These are phyloP conservation scores for Galerina marginata DNA, from an alignment of 768 basidiomycete species.

Conservation along the genomic window DNA sequence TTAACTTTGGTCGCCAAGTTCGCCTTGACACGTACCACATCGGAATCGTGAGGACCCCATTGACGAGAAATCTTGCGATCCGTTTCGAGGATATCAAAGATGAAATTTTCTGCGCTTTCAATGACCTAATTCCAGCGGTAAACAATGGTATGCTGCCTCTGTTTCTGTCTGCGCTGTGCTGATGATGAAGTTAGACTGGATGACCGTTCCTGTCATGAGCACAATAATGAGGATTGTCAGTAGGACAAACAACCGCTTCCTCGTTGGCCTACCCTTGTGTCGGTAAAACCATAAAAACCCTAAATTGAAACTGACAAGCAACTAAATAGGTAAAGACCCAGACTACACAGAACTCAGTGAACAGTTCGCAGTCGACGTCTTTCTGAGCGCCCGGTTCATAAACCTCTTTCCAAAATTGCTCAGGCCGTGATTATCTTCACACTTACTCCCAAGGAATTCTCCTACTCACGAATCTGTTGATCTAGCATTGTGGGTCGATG, in stretches of 20 bases:
- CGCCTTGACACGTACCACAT: not conserved
- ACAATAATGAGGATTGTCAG: not conserved
- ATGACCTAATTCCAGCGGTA: not conserved
- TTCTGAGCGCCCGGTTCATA: not conserved
- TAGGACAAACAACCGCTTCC: not conserved
- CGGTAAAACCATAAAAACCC: not conserved
- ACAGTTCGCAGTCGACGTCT: not conserved
- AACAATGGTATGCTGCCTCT: not conserved
- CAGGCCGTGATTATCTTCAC: not conserved
- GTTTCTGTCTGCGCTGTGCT: not conserved
- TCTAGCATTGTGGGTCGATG: slow-evolving; percentile 9
- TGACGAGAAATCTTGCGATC: not conserved
- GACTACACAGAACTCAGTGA: not conserved
- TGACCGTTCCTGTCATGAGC: not conserved
- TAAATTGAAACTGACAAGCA: not conserved
- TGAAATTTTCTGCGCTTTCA: not conserved
- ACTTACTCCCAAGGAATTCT: not conserved
- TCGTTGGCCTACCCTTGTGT: not conserved
- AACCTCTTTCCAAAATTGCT: not conserved
- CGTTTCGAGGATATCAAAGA: not conserved
- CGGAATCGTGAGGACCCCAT: not conserved
- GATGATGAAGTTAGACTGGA: not conserved
- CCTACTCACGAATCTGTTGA: not conserved
- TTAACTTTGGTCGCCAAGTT: not conserved
- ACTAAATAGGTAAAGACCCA: not conserved